Evolutionary conservation across 345 rosid species (phyloP), one percentile per base, ranked within the genome.

Genomic region (Lepidium africanum): DNA sequence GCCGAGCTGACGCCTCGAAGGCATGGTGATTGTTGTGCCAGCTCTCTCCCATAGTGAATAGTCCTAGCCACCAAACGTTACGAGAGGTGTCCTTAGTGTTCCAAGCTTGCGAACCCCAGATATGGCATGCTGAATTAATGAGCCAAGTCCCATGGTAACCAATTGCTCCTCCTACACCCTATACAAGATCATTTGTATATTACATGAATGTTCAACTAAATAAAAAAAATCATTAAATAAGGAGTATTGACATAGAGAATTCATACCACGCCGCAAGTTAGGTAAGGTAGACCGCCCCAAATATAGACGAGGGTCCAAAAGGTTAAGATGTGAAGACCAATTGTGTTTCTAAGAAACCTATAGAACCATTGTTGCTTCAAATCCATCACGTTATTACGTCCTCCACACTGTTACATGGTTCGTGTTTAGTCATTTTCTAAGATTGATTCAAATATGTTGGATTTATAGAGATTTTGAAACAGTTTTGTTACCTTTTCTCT

Each of bases 1-100:
- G 96, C 32, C 88, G 76, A 2, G 94, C 96, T 1, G 98, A 90
- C 21, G 69, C 82, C 59, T 88, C 91, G 25, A 87, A 90, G 0
- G 96, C 93, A 75, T 92, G 98, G 78, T 92, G 96, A 72, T 92
- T 89, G 54, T 85, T 89, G 79, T 92, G 96, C 98, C 96, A 89
- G 46, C 98, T 89, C 62, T 92, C 95, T 46, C 98, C 98, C 49
- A 92, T 80, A 40, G 93, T 80, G 62, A 90, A 83, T 75, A 81
- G 12, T 3, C 91, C 96, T 33, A 92, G 88, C 96, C 96, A 90
- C 96, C 96, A 90, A 53, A 87, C 79, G 85, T 90, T 90, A 75
- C 84, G 77, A 41, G 98, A 90, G 14, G 89, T 65, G 70, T 92
- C 96, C 8, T 90, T 81, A 3, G 96, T 90, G 67, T 84, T 86